Percentiles rank a stretch among this genome's conserved stretches.
These are phyloP conservation scores for Cutaneotrichosporon mucoides DNA, from an alignment of 1,284 basidiomycete genomes.

Conservation along the genomic window DNA sequence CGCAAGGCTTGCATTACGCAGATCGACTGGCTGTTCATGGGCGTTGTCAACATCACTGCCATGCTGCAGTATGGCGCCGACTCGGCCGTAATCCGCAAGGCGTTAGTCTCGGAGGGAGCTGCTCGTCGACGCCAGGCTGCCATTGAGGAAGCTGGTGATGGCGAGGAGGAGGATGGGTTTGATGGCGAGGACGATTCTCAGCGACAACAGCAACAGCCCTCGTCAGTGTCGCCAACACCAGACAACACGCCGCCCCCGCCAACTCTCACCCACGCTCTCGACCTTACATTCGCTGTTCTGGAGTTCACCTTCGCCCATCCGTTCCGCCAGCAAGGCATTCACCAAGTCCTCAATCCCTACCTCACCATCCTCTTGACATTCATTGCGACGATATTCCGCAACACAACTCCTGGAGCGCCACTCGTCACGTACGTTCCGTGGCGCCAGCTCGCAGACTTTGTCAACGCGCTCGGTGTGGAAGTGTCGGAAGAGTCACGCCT, in stretches of 20 bases:
- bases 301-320: constrained; percentile 66
- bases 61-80: constrained; percentile 82
- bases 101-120: constrained; percentile 42
- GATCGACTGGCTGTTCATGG: constrained; percentile 96
- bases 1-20: constrained; percentile 56
- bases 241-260: constrained; percentile 53
- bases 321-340: constrained; percentile 56
- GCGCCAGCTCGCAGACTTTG: constrained; percentile 66
- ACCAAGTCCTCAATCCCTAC: constrained; percentile 74
- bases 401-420: constrained; percentile 58
- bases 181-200: constrained; percentile 5
- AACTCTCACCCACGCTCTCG: constrained; percentile 66
- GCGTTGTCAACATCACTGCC: constrained; percentile 71
- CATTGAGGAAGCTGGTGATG: constrained; percentile 43
- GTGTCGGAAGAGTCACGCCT: constrained; percentile 57
- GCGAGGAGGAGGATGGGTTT: constrained; percentile 14
- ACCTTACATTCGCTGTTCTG: constrained; percentile 76
- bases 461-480: constrained; percentile 52
- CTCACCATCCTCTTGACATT: constrained; percentile 83
- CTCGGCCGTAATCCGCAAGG: constrained; percentile 63
- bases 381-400: constrained; percentile 68
- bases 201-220: not conserved
- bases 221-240: not conserved
- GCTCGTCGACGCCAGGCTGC: constrained; percentile 49
- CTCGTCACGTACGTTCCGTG: constrained; percentile 80